Evolutionary conservation across 805 yeast species (phyloP), one percentile per base, ranked within the genome.

Genomic region (Maudiozyma pseudohumilis): DNA sequence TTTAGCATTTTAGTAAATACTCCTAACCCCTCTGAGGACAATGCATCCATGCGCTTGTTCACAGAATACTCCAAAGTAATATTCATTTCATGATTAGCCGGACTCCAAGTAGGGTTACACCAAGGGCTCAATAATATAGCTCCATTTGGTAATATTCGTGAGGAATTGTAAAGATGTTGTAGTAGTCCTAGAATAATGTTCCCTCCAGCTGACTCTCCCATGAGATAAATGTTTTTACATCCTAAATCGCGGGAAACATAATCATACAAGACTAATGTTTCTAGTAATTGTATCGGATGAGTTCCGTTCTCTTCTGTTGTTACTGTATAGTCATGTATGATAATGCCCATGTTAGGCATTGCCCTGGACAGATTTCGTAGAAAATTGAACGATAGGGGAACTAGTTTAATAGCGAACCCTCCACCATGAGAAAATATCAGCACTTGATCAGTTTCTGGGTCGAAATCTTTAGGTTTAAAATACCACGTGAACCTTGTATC

Each of bases 161-260:
- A 24, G 19, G 32, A 35, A 29, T 24, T 27, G 5, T 34, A 33
- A 17, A 48, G 32, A 29, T 41, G 41, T 19, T 40, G 36, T 16
- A 53, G 30, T 16, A 50, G 32, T 31, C 47, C 36, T 9, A 52
- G 24, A 8, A 46, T 39, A 10, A 52, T 24, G 24, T 49, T 44
- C 8, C 54, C 59, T 15, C 59, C 59, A 4, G 54, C 50, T 4
- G 59, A 53, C 21, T 53, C 59, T n/a, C 59, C 59, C 29, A 52
- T 26, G 15, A 51, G 13, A 9, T 28, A 28, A 5, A 50, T 41
- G n/a, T 43, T 40, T 12, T 43, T 24, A 32, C 47, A 43, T 5
- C 36, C 38, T 10, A 34, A 11, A 4, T 36, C 39, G 2, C 38
- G 13, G 3, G 21, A 32, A 2, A 45, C 17, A 36, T 47, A 39